Conservation (phyloP, 176 grass and related monocot species). For the Lolium multiflorum region DNA sequence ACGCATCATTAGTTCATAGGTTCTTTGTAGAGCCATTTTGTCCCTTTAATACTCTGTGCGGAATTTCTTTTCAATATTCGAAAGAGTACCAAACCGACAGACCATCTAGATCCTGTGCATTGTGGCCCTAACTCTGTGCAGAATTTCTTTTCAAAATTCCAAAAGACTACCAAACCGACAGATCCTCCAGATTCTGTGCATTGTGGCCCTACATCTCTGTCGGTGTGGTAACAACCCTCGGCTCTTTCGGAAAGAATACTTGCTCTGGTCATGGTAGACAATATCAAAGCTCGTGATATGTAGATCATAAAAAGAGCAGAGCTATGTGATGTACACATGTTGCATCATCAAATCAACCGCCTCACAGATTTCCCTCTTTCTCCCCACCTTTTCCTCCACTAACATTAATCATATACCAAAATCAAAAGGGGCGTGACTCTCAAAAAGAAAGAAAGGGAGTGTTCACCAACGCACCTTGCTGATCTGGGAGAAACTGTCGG, state of each 20-base stretch:
- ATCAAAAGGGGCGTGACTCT: constrained; percentile 24
- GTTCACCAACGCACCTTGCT: constrained; percentile 39
- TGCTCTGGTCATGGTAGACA: not conserved
- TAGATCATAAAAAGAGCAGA: constrained; percentile 15
- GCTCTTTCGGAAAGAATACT: not conserved
- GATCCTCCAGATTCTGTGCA: not conserved
- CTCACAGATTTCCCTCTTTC: constrained; percentile 6
- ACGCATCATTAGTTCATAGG: no score
- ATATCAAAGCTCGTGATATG: not conserved
- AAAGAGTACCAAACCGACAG: no score
- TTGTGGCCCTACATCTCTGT: constrained; percentile 25
- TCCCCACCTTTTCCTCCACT: not conserved
- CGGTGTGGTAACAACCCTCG: not conserved
- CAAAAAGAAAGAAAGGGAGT: constrained; percentile 49
- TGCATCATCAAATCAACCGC: constrained; percentile 18
- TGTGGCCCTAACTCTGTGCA: not conserved
- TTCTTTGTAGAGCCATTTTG: no score
- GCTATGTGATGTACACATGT: constrained; percentile 11
- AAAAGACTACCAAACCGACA: not conserved
- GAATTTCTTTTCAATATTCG: no score
- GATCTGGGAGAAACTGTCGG: constrained; percentile 30
- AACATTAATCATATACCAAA: constrained; percentile 46
- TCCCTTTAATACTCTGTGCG: no score
- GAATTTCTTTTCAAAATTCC: not conserved
- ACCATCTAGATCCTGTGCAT: no score